These are phyloP conservation scores for Ceratocystiopsis brevicomis DNA, from an alignment of 2,329 filamentous ascomycete species.

Conservation along the genomic window DNA sequence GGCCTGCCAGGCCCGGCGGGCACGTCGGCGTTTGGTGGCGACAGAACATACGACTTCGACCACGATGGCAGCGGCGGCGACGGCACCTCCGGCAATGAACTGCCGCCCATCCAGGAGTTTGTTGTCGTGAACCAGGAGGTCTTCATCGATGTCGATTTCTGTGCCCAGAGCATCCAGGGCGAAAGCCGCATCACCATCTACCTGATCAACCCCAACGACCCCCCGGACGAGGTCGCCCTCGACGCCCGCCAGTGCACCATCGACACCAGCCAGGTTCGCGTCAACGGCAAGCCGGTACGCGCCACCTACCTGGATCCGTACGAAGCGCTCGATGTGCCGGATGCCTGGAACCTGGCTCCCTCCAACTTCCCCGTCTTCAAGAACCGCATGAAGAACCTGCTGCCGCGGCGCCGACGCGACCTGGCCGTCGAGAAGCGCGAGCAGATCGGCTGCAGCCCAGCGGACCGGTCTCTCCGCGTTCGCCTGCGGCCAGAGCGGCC, in stretches of 20 bases:
- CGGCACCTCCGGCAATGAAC: background rate
- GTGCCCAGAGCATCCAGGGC: slow-evolving; percentile 53
- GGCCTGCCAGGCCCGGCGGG: too few relatives aligned
- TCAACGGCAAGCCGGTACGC: slow-evolving; percentile 26
- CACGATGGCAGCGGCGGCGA: too few relatives aligned
- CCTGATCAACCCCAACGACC: slow-evolving; percentile 34
- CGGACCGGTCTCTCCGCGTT: slow-evolving; percentile 30
- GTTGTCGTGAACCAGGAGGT: slow-evolving; percentile 68
- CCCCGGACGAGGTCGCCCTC: slow-evolving; percentile 34
- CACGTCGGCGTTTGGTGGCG: too few relatives aligned
- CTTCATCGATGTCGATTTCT: slow-evolving; percentile 76
- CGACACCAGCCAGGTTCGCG: slow-evolving; percentile 31
- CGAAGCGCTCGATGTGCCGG: slow-evolving; percentile 40
- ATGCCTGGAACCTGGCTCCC: slow-evolving; percentile 42
- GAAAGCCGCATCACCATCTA: slow-evolving; percentile 67
- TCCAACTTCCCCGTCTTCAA: slow-evolving; percentile 59
- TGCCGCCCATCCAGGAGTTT: slow-evolving; percentile 16
- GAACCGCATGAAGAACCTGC: slow-evolving; percentile 41
- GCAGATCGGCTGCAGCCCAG: slow-evolving; percentile 34
- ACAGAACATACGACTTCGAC: too few relatives aligned
- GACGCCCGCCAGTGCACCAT: slow-evolving; percentile 45
- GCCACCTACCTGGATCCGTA: slow-evolving; percentile 47
- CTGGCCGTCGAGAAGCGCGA: slow-evolving; percentile 36
- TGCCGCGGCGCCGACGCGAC: slow-evolving; percentile 31
- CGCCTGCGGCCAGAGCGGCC: slow-evolving; percentile 17